phyloP scores from a whole-genome alignment of 208 protist genomes.

The Leishmania aethiopica region DNA sequence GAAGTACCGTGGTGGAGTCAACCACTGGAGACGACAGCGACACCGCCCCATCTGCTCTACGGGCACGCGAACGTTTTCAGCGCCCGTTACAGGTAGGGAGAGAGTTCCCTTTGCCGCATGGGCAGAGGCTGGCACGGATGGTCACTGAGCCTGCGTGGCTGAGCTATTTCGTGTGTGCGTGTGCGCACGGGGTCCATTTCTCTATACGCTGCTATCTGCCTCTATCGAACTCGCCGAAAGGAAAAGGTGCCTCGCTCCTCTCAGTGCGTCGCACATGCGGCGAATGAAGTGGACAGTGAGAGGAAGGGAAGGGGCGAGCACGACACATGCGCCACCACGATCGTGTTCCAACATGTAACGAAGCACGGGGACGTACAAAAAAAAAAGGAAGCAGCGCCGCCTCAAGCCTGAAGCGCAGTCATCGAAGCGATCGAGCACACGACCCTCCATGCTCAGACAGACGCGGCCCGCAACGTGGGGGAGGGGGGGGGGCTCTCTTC shows the following conservation, averaged over 20 bases:
- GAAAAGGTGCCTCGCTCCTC: background rate
- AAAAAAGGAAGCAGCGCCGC: background rate
- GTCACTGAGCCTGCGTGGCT: background rate
- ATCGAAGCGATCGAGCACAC: background rate
- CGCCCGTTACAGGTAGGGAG: background rate
- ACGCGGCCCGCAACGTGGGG: background rate
- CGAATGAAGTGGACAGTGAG: background rate
- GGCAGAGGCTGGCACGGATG: background rate
- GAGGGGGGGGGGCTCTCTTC: background rate
- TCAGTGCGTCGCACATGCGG: background rate
- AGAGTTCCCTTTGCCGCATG: background rate
- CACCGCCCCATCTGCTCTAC: background rate
- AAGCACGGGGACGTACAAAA: background rate
- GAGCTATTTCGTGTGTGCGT: background rate
- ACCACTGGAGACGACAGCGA: background rate
- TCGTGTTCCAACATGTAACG: background rate
- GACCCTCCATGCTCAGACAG: background rate
- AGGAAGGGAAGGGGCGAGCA: background rate
- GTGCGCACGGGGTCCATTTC: background rate
- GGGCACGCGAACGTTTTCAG: background rate
- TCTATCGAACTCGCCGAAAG: background rate
- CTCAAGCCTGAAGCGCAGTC: background rate
- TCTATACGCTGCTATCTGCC: background rate
- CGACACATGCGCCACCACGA: background rate
- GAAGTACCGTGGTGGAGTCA: background rate